phyloP scores from a whole-genome alignment of 78 protist genomes.

The Dictyostelium intermedium region DNA sequence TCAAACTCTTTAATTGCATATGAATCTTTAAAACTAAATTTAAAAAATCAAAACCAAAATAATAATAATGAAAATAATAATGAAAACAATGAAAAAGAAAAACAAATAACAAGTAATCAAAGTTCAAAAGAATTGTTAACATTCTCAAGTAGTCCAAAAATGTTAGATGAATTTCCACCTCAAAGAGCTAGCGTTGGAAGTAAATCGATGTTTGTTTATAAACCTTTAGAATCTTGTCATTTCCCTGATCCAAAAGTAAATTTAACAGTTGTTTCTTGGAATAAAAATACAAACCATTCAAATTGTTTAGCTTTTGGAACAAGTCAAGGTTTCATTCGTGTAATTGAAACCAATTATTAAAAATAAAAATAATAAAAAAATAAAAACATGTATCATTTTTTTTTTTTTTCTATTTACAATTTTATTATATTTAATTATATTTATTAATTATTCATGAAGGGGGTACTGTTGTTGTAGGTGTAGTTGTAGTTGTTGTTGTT shows the following conservation, averaged over 20 bases:
- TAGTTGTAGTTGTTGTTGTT: background rate
- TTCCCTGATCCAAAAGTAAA: background rate
- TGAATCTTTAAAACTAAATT: background rate
- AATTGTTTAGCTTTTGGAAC: background rate
- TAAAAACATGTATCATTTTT: background rate
- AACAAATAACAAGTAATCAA: background rate
- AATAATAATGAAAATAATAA: background rate
- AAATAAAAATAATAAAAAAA: background rate
- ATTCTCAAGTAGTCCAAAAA: background rate
- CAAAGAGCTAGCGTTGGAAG: background rate
- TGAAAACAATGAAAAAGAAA: background rate
- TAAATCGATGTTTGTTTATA: background rate
- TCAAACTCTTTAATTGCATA: background rate
- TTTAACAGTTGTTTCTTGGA: background rate
- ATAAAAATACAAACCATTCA: background rate
- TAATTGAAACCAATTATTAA: background rate
- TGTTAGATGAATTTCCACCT: background rate
- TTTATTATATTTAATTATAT: background rate
- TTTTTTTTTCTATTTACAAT: background rate
- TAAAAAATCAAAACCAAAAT: background rate
- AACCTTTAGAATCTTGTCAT: background rate
- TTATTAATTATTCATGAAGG: background rate
- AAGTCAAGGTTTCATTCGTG: slow-evolving; percentile 19
- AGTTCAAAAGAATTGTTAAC: background rate
- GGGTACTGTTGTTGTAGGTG: background rate